These are phyloP conservation scores for Hypoxylon sp. DNA, from an alignment of 2,329 filamentous ascomycete species.

Conservation along the genomic window DNA sequence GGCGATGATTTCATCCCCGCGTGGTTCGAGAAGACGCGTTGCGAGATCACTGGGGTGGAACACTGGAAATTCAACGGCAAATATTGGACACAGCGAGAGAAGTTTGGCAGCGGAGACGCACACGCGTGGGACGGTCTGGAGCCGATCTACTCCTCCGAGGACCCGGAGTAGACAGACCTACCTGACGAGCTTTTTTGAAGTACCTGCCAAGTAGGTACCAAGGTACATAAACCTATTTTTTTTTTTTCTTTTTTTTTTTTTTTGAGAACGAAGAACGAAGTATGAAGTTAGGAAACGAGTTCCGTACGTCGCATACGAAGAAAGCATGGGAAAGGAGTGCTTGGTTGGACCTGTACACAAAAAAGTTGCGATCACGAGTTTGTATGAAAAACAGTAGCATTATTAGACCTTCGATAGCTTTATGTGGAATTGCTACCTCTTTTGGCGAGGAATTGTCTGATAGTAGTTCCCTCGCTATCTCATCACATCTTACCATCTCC, in stretches of 20 bases:
- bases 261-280: constrained; percentile 2
- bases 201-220: too few relatives aligned
- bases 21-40: constrained; percentile 83
- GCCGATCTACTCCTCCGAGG: constrained; percentile 70
- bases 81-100: constrained; percentile 84
- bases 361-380: constrained; percentile 29
- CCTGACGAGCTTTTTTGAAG: too few relatives aligned
- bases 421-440: neutral
- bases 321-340: neutral
- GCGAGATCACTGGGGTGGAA: constrained; percentile 84
- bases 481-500: too few relatives aligned
- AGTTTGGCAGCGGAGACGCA: constrained; percentile 69
- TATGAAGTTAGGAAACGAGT: constrained; percentile 3
- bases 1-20: constrained; percentile 86
- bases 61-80: constrained; percentile 91
- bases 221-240: too few relatives aligned
- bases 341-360: constrained; percentile 26
- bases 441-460: too few relatives aligned
- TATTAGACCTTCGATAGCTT: constrained; percentile 9
- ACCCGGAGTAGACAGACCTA: constrained; percentile 19
- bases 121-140: constrained; percentile 78
- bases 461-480: too few relatives aligned
- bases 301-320: constrained; percentile 21
- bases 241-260: too few relatives aligned
- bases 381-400: constrained; percentile 34